Evolutionary conservation across 2,329 filamentous ascomycete species (phyloP).

Genomic region (Fusarium domesticum): DNA sequence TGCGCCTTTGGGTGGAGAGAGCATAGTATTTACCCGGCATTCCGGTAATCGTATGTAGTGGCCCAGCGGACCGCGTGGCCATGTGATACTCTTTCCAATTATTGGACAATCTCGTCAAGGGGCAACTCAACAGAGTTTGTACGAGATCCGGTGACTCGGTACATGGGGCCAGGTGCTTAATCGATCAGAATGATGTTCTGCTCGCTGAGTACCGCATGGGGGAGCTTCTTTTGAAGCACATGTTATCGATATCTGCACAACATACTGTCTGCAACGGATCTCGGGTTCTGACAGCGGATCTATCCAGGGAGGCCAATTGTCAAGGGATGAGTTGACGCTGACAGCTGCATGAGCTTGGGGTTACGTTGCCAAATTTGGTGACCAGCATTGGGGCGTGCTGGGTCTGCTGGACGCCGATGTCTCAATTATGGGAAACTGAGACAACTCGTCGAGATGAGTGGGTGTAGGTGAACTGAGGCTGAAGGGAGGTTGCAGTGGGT

Average conservation of each 20-base stretch:
- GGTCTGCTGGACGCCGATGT: constrained; percentile 1
- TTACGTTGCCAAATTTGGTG: constrained; percentile 12
- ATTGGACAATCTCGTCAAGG: constrained; percentile 17
- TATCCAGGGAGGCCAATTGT: constrained; percentile 19
- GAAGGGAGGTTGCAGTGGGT: neutral
- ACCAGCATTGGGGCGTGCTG: constrained; percentile 9
- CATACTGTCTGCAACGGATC: neutral
- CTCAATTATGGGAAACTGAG: constrained; percentile 1
- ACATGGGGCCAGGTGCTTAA: constrained; percentile 9
- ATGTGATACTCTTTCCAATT: constrained; percentile 11
- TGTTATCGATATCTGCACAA: constrained; percentile 3
- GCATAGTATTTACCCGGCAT: constrained; percentile 12
- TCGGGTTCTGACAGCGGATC: constrained; percentile 26
- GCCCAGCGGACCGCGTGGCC: constrained; percentile 13
- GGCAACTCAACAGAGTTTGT: constrained; percentile 20
- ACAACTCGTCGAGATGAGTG: constrained; percentile 6
- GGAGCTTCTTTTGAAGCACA: no score
- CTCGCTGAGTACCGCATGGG: no score
- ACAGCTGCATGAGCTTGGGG: constrained; percentile 16
- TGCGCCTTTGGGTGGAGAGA: constrained; percentile 12
- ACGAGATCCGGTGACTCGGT: constrained; percentile 20
- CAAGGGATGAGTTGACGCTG: constrained; percentile 12
- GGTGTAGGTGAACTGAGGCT: constrained; percentile 9
- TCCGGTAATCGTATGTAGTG: constrained; percentile 13
- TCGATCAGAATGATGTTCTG: constrained; percentile 8